Conservation (phyloP, 331 rosid genomes). For the Pyracantha coccinea region DNA sequence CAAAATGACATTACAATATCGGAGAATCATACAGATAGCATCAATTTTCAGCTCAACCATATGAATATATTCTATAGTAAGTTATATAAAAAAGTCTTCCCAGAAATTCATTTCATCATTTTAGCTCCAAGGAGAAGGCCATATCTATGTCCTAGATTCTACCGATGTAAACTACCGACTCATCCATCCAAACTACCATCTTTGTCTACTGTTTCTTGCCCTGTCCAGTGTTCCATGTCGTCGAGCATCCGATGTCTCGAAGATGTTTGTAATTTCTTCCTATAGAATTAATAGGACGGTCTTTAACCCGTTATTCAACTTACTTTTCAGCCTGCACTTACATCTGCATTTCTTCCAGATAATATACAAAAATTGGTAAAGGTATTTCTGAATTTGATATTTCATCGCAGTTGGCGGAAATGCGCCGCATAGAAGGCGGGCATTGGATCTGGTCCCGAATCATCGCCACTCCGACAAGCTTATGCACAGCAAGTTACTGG, state of each 20-base stretch:
- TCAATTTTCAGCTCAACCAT: background rate
- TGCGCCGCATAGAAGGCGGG: conserved; percentile 38
- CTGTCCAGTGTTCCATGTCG: too few species aligned
- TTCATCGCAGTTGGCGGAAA: conserved; percentile 68
- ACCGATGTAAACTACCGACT: too few species aligned
- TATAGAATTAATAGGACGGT: too few species aligned
- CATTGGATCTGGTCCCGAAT: conserved; percentile 78
- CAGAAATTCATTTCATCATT: background rate
- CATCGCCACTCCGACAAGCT: conserved; percentile 79
- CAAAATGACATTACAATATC: background rate
- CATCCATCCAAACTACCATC: too few species aligned
- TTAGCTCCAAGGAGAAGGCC: background rate
- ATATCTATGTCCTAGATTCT: background rate
- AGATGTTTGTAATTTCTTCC: too few species aligned
- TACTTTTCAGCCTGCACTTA: too few species aligned
- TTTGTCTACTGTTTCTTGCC: too few species aligned
- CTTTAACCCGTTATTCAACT: too few species aligned
- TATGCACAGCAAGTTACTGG: conserved; percentile 62
- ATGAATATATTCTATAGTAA: background rate
- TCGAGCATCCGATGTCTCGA: too few species aligned
- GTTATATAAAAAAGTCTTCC: too few species aligned
- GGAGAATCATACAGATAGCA: background rate
- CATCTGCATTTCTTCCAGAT: too few species aligned
- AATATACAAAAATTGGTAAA: too few species aligned
- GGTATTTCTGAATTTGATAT: conserved; percentile 5